A percentile compares a stretch with the other conserved stretches of the same genome.
phyloP scores from a whole-genome alignment of 441 rosid genomes.

The Eutrema salsugineum region DNA sequence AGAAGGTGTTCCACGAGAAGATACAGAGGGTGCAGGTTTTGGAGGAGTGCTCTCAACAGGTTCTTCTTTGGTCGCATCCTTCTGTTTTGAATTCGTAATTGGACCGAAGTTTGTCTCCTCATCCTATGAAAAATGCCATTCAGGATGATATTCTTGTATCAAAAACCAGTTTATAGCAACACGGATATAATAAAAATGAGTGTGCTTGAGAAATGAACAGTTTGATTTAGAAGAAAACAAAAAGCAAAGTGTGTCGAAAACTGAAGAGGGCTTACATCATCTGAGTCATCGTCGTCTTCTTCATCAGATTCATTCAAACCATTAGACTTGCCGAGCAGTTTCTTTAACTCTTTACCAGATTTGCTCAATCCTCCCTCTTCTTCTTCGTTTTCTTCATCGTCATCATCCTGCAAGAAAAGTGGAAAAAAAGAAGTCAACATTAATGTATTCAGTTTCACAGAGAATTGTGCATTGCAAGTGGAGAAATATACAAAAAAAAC shows the following conservation, averaged over 20 bases:
- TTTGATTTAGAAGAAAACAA: background rate
- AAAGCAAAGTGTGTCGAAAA: background rate
- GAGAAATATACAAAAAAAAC: background rate
- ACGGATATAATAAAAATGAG: background rate
- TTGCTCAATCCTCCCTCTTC: constrained; percentile 84
- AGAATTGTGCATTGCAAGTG: background rate
- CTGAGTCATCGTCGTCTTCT: constrained; percentile 79
- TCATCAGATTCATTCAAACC: constrained; percentile 75
- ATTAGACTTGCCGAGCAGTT: constrained; percentile 68
- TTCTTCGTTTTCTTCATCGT: constrained; percentile 88
- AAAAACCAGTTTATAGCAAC: background rate
- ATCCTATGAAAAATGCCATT: constrained; percentile 32
- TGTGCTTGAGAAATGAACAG: background rate
- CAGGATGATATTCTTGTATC: background rate
- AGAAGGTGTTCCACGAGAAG: constrained; percentile 65
- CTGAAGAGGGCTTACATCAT: constrained; percentile 52
- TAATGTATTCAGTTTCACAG: background rate
- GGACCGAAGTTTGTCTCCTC: constrained; percentile 56
- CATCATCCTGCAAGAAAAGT: constrained; percentile 64
- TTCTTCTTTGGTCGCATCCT: constrained; percentile 75
- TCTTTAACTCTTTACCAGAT: constrained; percentile 95
- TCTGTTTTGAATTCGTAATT: constrained; percentile 56
- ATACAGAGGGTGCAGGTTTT: constrained; percentile 58
- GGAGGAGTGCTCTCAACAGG: constrained; percentile 67
- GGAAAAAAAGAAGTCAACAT: background rate